Conservation (phyloP, 2,329 filamentous ascomycete genomes). For the Xylariaceae sp. region DNA sequence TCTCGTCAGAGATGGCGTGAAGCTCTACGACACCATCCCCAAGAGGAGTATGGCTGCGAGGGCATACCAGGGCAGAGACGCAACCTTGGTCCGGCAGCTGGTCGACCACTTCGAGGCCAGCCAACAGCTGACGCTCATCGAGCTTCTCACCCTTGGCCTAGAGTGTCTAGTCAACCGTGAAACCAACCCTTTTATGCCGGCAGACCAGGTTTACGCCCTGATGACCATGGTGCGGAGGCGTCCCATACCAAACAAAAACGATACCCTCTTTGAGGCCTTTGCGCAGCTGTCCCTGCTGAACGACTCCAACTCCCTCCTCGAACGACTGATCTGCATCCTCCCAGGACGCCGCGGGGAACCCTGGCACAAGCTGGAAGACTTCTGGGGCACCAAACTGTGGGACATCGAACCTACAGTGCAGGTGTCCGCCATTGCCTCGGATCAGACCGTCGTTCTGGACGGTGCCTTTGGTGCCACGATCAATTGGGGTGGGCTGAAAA, state of each 20-base stretch:
- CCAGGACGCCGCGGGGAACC: neutral
- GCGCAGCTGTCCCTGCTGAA: constrained; percentile 2
- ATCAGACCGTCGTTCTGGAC: constrained; percentile 2
- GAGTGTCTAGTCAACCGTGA: constrained; percentile 2
- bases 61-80: neutral
- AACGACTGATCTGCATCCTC: constrained; percentile 6
- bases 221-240: constrained; percentile 8
- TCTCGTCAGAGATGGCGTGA: neutral
- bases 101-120: constrained; percentile 8
- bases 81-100: neutral
- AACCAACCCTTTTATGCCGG: neutral
- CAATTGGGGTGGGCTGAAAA: neutral
- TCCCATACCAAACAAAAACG: neutral
- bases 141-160: constrained; percentile 1
- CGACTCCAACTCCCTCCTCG: constrained; percentile 5
- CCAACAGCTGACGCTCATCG: neutral
- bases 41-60: constrained; percentile 6
- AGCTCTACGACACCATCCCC: neutral
- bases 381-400: constrained; percentile 7
- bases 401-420: constrained; percentile 5
- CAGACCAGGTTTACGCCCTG: constrained; percentile 1
- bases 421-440: neutral
- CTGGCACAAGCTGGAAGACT: constrained; percentile 4
- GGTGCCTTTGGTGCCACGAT: constrained; percentile 5
- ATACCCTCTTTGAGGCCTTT: constrained; percentile 4